phyloP scores from a whole-genome alignment of 2,329 filamentous ascomycete genomes.

The Monilinia fructicola region DNA sequence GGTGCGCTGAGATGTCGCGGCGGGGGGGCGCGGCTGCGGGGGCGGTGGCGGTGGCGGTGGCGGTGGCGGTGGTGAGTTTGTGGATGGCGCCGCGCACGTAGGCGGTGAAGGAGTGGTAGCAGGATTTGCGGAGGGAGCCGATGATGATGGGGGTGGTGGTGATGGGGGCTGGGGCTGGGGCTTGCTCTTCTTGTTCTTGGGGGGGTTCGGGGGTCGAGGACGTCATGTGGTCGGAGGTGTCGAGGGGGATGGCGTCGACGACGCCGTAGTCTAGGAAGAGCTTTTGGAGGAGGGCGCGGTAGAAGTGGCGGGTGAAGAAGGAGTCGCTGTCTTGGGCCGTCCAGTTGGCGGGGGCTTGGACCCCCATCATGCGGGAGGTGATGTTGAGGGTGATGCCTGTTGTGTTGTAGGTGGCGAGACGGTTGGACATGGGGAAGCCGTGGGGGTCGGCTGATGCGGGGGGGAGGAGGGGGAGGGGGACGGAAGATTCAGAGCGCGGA shows the following conservation, averaged over 20 bases:
- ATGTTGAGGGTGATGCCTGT: constrained; percentile 82
- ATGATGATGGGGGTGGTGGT: constrained; percentile 81
- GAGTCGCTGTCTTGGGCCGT: constrained; percentile 72
- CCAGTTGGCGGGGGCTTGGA: constrained; percentile 95
- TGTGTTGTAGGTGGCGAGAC: constrained; percentile 57
- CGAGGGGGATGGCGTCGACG: constrained; percentile 44
- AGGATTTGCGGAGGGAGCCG: constrained; percentile 77
- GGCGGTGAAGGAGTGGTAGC: constrained; percentile 69
- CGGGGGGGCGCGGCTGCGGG: background rate
- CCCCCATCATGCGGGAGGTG: constrained; percentile 96
- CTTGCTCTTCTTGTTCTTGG: constrained; percentile 3
- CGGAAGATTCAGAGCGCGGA: constrained; percentile 64
- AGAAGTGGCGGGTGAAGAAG: constrained; percentile 94
- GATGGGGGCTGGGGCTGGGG: constrained; percentile 27
- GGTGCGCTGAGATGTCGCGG: constrained; percentile 54
- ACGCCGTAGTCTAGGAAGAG: constrained; percentile 87
- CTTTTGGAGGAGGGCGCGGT: constrained; percentile 82
- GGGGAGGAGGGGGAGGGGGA: constrained; percentile 64
- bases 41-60: background rate
- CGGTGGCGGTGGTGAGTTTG: constrained; percentile 57
- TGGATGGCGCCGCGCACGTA: constrained; percentile 80
- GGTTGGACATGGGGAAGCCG: constrained; percentile 88
- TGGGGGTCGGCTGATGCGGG: constrained; percentile 65
- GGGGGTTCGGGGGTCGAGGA: background rate
- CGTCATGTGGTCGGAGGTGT: background rate